These are phyloP conservation scores for Eucalyptus sp. DNA, from an alignment of 345 rosid genomes.

Conservation along the genomic window DNA sequence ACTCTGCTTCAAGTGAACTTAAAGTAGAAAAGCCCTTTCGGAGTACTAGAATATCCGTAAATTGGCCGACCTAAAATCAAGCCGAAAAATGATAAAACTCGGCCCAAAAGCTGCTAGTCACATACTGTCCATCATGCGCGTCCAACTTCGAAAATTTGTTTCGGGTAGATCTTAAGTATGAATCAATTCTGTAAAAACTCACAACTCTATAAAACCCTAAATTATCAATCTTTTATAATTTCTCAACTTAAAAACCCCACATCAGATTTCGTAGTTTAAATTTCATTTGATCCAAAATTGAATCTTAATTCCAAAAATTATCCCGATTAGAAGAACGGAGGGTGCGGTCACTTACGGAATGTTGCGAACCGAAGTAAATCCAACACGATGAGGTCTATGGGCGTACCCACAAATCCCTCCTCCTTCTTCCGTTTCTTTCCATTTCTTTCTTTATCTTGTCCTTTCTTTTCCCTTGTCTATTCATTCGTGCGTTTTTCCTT, in stretches of 20 bases:
- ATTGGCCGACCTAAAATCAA: neutral
- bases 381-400: neutral
- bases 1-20: neutral
- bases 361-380: neutral
- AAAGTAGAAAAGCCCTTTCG: neutral
- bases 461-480: neutral
- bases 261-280: neutral
- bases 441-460: neutral
- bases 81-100: neutral
- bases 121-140: fast-evolving
- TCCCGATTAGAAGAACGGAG: too few relatives aligned
- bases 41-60: neutral
- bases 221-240: too few relatives aligned
- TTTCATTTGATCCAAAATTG: neutral
- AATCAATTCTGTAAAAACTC: neutral
- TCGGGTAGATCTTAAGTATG: neutral
- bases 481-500: neutral
- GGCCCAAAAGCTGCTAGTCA: neutral
- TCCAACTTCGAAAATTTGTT: neutral
- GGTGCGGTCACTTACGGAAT: neutral
- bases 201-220: too few relatives aligned
- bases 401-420: neutral
- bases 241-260: neutral
- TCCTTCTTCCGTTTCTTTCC: neutral
- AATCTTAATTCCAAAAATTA: neutral